Evolutionary conservation across 2,329 filamentous ascomycete genomes (phyloP), one percentile per base, ranked within the genome.

Genomic region (Didymella lethalis): DNA sequence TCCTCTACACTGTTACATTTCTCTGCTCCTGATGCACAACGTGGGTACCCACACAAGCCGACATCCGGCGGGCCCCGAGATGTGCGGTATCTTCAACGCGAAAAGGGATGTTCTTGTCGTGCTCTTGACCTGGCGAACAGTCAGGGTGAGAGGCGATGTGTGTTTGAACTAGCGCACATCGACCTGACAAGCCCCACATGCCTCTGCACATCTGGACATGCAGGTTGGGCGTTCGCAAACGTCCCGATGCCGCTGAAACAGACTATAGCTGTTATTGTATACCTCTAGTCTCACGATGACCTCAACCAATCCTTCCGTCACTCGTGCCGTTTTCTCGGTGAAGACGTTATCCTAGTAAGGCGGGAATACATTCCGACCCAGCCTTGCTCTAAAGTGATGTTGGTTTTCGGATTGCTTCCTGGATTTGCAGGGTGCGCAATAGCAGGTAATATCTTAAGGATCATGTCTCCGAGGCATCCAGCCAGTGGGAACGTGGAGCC

Each of bases 171-270:
- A 61, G 34, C 26, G 46, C 45, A n/a, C 25, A 46, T 23, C 16
- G 31, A 46, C 34, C 25, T 57, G 23, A 44, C 16, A 11, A 34
- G 45, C 46, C 53, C 46, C 46, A 40, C 46, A 36, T 23, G 23
- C 25, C 20, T 36, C 43, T 38, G 38, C 45, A 25, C 49, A 64
- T 55, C 38, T 51, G 45, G 57, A 54, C 38, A 48, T 20, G 32
- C 43, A 11, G 34, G 16, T n/a, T 14, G 18, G 26, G 49, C 44
- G 40, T 40, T 48, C 44, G 52, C 54, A 54, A 58, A 58, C 46
- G 59, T 54, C 57, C 61, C 58, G 47, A 51, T 57, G 56, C 50
- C 59, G 62, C 66, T 67, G 66, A 69, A 70, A 70, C 65, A 62
- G 41, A 57, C 66, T 66, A 67, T 69, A 61, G 40, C 44, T 23